Conservation (phyloP, 257 asterid species). For the Solanum etuberosum region DNA sequence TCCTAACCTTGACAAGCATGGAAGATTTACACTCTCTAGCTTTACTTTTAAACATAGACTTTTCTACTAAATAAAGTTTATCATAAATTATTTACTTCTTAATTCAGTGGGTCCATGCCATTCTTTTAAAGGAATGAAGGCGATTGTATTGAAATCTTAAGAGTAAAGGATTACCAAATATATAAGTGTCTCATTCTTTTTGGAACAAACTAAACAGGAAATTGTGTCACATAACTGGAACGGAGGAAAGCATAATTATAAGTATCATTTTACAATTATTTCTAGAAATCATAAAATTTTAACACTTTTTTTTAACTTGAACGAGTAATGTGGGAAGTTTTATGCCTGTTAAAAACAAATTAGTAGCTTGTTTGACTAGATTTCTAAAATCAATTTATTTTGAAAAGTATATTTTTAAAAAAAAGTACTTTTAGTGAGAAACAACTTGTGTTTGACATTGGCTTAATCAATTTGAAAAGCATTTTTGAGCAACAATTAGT, state of each 20-base stretch:
- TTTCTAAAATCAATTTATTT: neutral
- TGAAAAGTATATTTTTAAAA: neutral
- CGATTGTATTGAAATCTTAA: neutral
- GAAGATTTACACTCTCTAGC: neutral
- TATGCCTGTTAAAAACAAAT: neutral
- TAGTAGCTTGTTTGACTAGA: neutral
- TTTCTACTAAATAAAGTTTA: neutral
- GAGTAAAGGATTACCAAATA: neutral
- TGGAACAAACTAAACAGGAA: neutral
- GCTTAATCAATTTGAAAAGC: neutral
- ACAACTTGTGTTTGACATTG: neutral
- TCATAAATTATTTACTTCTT: neutral
- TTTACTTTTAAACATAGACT: neutral
- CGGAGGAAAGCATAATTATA: neutral
- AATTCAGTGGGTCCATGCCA: neutral
- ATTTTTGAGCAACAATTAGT: neutral
- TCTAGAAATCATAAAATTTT: neutral
- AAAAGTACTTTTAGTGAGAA: neutral
- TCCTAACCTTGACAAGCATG: neutral
- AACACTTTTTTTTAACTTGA: neutral
- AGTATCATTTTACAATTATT: neutral
- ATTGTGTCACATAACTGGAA: neutral
- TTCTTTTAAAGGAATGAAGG: neutral
- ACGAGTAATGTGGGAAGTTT: neutral
- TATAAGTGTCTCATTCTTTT: neutral